Evolutionary conservation across 306 rosid species (phyloP).

Genomic region (Prunus mira): DNA sequence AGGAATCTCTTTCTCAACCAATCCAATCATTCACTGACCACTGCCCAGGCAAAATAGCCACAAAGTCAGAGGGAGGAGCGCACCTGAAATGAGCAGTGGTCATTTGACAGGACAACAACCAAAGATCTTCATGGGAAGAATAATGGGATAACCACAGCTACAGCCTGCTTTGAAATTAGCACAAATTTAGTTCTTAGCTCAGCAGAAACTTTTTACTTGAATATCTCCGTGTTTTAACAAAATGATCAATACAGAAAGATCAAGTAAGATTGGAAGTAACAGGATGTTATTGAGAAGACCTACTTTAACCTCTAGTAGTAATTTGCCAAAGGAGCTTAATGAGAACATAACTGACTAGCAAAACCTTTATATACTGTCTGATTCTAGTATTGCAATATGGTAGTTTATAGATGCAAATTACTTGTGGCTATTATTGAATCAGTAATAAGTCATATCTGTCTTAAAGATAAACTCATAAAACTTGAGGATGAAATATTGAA

Average conservation of each 20-base stretch:
- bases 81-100: slow-evolving; percentile 8
- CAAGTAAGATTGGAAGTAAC: background rate
- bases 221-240: background rate
- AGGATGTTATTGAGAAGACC: background rate
- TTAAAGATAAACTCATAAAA: background rate
- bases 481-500: background rate
- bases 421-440: background rate
- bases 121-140: background rate
- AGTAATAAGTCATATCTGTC: background rate
- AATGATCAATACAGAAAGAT: background rate
- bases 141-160: background rate
- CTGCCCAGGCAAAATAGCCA: background rate
- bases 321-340: background rate
- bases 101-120: background rate
- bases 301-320: background rate
- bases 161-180: background rate
- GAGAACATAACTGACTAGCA: background rate
- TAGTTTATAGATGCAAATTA: background rate
- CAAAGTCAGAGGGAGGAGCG: background rate
- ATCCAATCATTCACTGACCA: background rate
- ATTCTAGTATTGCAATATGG: background rate
- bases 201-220: background rate
- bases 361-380: background rate
- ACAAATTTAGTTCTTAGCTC: background rate
- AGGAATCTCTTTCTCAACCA: background rate